These are phyloP conservation scores for Lignosus rhinocerotis DNA, from an alignment of 1,284 basidiomycete species.

Conservation along the genomic window DNA sequence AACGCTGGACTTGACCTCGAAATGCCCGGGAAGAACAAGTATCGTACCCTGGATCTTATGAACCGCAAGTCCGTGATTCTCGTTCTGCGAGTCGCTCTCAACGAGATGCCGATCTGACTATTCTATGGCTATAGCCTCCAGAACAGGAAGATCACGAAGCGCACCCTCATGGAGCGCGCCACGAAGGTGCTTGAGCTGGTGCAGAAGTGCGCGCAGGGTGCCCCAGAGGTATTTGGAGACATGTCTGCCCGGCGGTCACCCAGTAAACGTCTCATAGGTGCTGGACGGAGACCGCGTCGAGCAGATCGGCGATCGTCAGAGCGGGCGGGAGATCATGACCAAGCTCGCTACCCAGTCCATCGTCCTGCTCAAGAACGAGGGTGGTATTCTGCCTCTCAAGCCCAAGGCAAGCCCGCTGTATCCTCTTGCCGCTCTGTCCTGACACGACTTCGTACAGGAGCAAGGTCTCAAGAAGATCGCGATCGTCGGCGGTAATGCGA, in stretches of 20 bases:
- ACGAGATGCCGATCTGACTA: neutral
- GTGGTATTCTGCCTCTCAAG: constrained; percentile 59
- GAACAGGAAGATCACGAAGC: constrained; percentile 62
- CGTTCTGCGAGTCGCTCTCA: neutral
- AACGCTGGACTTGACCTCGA: constrained; percentile 81
- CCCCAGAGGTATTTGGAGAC: constrained; percentile 51
- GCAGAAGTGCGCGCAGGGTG: constrained; percentile 59
- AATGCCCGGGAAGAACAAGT: constrained; percentile 75
- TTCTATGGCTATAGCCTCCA: constrained; percentile 36
- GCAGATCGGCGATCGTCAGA: constrained; percentile 57
- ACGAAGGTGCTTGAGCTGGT: constrained; percentile 65
- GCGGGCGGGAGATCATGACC: constrained; percentile 63
- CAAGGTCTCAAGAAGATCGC: constrained; percentile 61
- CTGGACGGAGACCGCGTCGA: constrained; percentile 69
- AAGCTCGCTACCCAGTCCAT: constrained; percentile 64
- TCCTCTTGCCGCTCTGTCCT: neutral
- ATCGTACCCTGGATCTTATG: constrained; percentile 65
- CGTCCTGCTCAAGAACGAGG: constrained; percentile 75
- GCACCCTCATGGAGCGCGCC: constrained; percentile 71
- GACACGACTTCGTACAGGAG: constrained; percentile 18
- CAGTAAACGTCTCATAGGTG: constrained; percentile 38
- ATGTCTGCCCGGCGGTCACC: neutral
- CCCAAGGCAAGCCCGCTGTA: constrained; percentile 31
- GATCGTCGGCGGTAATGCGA: constrained; percentile 78
- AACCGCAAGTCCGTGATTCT: constrained; percentile 47